Percentiles rank a stretch among this genome's conserved stretches.
These are phyloP conservation scores for Mortierella hygrophila DNA, from an alignment of 192 early-diverging fungal genomes.

Conservation along the genomic window DNA sequence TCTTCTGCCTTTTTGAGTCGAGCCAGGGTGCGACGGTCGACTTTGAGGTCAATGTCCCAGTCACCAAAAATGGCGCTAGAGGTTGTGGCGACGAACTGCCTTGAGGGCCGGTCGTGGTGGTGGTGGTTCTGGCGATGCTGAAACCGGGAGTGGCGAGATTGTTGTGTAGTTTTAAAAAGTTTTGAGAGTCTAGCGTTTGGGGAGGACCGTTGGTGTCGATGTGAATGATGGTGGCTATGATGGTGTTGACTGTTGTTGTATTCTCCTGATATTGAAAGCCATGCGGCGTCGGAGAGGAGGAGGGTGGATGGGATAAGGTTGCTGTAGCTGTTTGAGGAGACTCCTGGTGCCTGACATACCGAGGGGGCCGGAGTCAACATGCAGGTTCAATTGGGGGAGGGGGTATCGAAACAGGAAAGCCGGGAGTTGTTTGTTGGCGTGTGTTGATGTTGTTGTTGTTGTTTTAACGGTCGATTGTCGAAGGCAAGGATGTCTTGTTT, in stretches of 20 bases:
- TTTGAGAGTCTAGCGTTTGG: constrained; percentile 7
- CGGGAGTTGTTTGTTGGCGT: neutral
- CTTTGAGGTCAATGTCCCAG: constrained; percentile 41
- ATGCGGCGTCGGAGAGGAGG: constrained; percentile 17
- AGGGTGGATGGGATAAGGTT: constrained; percentile 2
- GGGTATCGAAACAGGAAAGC: neutral
- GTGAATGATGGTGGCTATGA: neutral
- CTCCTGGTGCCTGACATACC: neutral
- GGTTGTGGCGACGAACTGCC: constrained; percentile 5
- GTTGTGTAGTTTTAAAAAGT: constrained; percentile 16
- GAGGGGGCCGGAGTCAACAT: constrained; percentile 40
- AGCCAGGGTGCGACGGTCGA: constrained; percentile 27
- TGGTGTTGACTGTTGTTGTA: neutral
- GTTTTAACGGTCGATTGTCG: no score
- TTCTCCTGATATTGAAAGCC: constrained; percentile 9
- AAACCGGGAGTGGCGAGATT: constrained; percentile 2
- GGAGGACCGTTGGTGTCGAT: constrained; percentile 9
- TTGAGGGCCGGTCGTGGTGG: constrained; percentile 30
- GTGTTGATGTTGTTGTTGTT: neutral
- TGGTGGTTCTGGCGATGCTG: neutral
- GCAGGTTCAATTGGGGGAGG: constrained; percentile 1
- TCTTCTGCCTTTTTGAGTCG: constrained; percentile 13
- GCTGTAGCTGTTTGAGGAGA: constrained; percentile 11
- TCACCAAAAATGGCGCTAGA: constrained; percentile 33
- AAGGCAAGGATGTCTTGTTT: no score